These are phyloP conservation scores for Trypanosoma mega DNA, from an alignment of 208 protist genomes.

Conservation along the genomic window DNA sequence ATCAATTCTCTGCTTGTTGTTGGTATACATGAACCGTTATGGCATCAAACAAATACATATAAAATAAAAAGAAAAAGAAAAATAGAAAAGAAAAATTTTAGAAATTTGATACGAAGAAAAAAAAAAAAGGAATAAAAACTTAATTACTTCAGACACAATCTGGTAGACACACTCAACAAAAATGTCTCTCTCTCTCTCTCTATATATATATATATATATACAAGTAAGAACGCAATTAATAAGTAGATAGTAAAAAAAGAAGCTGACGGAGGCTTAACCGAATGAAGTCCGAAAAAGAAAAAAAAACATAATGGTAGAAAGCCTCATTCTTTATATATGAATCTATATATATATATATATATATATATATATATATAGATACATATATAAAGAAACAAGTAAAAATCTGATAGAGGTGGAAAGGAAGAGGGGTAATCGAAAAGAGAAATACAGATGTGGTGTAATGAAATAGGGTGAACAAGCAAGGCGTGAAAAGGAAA, in stretches of 20 bases:
- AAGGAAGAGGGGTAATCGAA: too few species aligned
- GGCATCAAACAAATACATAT: background rate
- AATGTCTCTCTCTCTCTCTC: too few species aligned
- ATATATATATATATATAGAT: slow-evolving; percentile 1
- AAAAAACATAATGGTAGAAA: background rate
- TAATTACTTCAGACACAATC: too few species aligned
- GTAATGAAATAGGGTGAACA: too few species aligned
- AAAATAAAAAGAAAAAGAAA: slow-evolving; percentile 15
- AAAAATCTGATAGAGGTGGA: too few species aligned
- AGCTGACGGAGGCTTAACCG: background rate
- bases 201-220: too few species aligned
- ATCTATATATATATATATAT: slow-evolving; percentile 1
- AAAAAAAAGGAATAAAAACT: slow-evolving; percentile 6
- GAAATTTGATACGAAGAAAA: slow-evolving; percentile 11
- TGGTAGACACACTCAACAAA: too few species aligned
- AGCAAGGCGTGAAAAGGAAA: too few species aligned
- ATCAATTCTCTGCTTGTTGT: background rate
- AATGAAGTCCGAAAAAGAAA: background rate
- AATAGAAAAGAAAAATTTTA: slow-evolving; percentile 19
- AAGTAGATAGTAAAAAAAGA: too few species aligned
- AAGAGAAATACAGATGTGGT: too few species aligned
- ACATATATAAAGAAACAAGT: background rate
- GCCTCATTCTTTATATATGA: background rate
- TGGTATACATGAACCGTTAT: background rate
- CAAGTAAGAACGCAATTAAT: too few species aligned